Percentiles rank a stretch among this genome's conserved stretches.
Evolutionary conservation across 1,284 basidiomycete species (phyloP).

Genomic region (Wallemia hederae): DNA sequence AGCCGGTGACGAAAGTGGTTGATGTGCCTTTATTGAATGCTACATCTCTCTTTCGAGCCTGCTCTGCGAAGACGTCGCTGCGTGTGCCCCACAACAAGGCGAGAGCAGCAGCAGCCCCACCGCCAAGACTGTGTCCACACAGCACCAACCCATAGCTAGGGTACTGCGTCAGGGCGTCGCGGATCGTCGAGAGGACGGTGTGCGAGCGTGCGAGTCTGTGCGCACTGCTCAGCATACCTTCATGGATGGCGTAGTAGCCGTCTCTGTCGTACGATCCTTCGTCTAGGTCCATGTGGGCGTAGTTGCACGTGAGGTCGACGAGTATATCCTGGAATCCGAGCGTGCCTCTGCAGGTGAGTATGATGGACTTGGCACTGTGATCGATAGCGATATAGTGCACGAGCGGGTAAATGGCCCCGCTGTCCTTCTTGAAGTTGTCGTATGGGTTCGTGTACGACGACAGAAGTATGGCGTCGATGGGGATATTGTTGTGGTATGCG

Average conservation of each 20-base stretch:
- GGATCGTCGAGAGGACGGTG: slow-evolving; percentile 20
- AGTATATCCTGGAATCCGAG: slow-evolving; percentile 21
- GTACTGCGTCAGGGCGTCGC: slow-evolving; percentile 16
- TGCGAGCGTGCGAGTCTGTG: slow-evolving; percentile 15
- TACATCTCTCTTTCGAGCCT: slow-evolving; percentile 6
- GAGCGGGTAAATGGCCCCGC: slow-evolving; percentile 18
- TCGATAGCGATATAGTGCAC: slow-evolving; percentile 22
- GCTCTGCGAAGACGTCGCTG: slow-evolving; percentile 11
- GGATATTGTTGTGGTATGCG: slow-evolving; percentile 20
- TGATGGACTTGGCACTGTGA: slow-evolving; percentile 18
- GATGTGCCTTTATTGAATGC: background rate
- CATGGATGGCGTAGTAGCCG: slow-evolving; percentile 19
- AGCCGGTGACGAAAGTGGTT: slow-evolving; percentile 21
- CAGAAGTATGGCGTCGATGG: slow-evolving; percentile 21
- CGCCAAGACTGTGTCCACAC: slow-evolving; percentile 21
- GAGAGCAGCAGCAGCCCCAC: slow-evolving; percentile 20
- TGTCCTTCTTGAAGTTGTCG: slow-evolving; percentile 9
- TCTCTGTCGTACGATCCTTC: slow-evolving; percentile 13
- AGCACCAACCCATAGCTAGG: slow-evolving; percentile 22
- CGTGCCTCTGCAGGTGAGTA: slow-evolving; percentile 10
- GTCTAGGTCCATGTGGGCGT: slow-evolving; percentile 17
- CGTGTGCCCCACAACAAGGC: slow-evolving; percentile 15
- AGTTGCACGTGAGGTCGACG: slow-evolving; percentile 23
- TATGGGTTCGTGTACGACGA: slow-evolving; percentile 19
- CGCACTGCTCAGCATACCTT: slow-evolving; percentile 22